Evolutionary conservation across 2,329 filamentous ascomycete genomes (phyloP), one percentile per base, ranked within the genome.

Genomic region (Metarhizium album): DNA sequence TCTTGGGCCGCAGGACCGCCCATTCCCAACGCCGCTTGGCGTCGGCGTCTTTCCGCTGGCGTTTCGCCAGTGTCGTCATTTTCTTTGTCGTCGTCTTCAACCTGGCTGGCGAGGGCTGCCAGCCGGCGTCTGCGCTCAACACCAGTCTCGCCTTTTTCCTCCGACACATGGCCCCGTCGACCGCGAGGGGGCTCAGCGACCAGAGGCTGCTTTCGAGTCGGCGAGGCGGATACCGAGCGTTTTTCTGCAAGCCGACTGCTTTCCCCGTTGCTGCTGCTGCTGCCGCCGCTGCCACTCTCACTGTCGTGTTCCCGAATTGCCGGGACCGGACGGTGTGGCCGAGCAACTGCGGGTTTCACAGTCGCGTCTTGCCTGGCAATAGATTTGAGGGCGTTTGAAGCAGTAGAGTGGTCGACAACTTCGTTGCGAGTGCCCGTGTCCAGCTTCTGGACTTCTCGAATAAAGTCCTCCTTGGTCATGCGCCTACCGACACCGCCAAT

Each of bases 381-480:
- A 4, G 65, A 68, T 64, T 79, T 79, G 57, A 79, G 61, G 1
- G 66, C 68, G 3, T 68, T 65, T 0, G 75, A 69, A 1, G 75
- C 76, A 4, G 61, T 67, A 0, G 76, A 79, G 50, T 72, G 69
- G 37, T 78, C 73, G 4, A 80, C 68, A 2, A 80, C 72, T 53
- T 79, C 74, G 35, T 69, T 71, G 5, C 76, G 75, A 14, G 82
- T 80, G 60, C 80, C 80, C 23, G 79, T 78, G 62, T 91, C 86
- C 53, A 91, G 74, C 55, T 82, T 79, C 56, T 82, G 80, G 61
- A 93, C 83, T 62, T 88, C 82, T 45, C 76, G 73, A 54, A 93
- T 81, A 62, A 93, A 91, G 60, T 90, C 86, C 4, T 84, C 80
- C 67, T 90, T 90, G 54, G 78, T 90, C 79, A 93, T 84, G 46